Evolutionary conservation across 2,329 filamentous ascomycete species (phyloP).

Genomic region (Aspergillus tamarii): DNA sequence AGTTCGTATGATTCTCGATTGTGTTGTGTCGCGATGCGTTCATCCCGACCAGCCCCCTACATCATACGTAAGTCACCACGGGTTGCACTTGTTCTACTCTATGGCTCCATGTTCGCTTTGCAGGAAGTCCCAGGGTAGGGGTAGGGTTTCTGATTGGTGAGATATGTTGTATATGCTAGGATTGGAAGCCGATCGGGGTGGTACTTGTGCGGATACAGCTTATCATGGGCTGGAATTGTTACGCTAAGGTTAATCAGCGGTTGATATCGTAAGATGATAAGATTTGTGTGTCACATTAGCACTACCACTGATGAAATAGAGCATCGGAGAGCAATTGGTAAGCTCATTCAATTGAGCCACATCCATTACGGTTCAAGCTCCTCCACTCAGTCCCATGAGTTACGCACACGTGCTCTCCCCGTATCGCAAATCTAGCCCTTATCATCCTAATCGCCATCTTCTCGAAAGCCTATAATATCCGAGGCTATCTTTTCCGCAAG

Average conservation of each 20-base stretch:
- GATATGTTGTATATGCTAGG: background rate
- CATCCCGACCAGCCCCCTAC: constrained; percentile 10
- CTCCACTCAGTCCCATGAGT: background rate
- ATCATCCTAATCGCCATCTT: background rate
- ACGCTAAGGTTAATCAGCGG: background rate
- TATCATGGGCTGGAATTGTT: background rate
- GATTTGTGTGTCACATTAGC: background rate
- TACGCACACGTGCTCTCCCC: background rate
- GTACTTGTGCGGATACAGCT: background rate
- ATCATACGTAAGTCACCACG: constrained; percentile 5
- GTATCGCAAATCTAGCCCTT: background rate
- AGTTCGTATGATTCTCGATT: background rate
- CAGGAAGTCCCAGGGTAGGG: background rate
- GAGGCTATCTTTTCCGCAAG: constrained; percentile 49
- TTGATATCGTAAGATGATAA: constrained; percentile 1
- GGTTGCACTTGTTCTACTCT: background rate
- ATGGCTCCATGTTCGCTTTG: background rate
- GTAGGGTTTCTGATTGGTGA: background rate
- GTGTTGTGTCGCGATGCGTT: background rate
- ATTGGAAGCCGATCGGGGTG: background rate
- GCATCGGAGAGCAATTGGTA: background rate
- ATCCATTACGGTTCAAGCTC: background rate
- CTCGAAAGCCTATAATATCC: constrained; percentile 23
- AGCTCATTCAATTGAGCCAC: background rate
- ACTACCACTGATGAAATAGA: background rate